Evolutionary conservation across 371 early-diverging fungal species (phyloP), one percentile per base, ranked within the genome.

Genomic region (Neoconidiobolus thromboides): DNA sequence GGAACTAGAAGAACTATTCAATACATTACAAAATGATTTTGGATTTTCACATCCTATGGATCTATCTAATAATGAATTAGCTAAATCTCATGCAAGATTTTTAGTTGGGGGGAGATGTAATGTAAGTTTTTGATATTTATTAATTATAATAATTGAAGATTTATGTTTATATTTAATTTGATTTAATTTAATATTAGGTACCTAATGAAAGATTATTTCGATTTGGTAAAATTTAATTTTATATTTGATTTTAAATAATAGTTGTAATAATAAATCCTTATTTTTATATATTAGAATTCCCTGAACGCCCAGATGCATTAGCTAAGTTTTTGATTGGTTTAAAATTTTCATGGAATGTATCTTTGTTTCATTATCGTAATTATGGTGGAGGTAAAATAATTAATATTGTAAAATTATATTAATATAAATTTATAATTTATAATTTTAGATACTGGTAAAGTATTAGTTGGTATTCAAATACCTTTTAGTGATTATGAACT

Each of bases 321-420:
- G 70, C 78, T 37, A 80, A 80, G 63, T 95, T 96, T 69, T 75
- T 96, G 61, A 63, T 67, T n/a, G 80, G 79, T 10, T 62, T 96
- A 48, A 65, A 76, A 43, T 75, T 80, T 37, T 71, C 68, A 42
- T 93, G 86, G 86, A 94, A 94, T 68, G 85, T 92, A n/a, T 82
- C 91, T 0, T 71, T 93, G n/a, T 92, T 93, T 76, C 93, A 94
- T 68, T 93, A 96, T 73, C 81, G 96, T 49, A 92, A 96, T 69
- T 84, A 87, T 67, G 97, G 97, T 40, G 91, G 88, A 62, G 83
- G 80, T 79, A 78, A 61, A 57, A 15, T 60, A 37, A n/a, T 15
- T 41, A n/a, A 38, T 15, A n/a, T 26, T 50, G 47, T 44, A 50
- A 41, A 15, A 43, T 12, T 14, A 61, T 60, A 48, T 50, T 48